Evolutionary conservation across 2,329 filamentous ascomycete species (phyloP).

Genomic region (Zasmidium angulare): DNA sequence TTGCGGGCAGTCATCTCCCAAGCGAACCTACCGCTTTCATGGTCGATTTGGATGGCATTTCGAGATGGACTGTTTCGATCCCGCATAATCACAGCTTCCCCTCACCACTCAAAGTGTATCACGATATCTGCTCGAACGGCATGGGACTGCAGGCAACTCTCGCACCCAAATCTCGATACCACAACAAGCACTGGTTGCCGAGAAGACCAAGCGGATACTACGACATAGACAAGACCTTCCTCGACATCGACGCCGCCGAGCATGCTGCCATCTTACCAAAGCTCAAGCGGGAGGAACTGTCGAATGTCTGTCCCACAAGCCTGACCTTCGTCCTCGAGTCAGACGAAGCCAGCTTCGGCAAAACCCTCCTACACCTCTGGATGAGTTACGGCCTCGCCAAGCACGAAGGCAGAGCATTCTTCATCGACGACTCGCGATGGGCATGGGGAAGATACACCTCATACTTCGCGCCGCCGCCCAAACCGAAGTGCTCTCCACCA

Average conservation of each 20-base stretch:
- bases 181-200: conserved; percentile 43
- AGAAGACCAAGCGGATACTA: conserved; percentile 54
- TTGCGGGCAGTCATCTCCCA: conserved; percentile 65
- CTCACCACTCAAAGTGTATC: conserved; percentile 64
- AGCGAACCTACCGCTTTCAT: conserved; percentile 71
- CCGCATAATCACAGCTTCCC: conserved; percentile 68
- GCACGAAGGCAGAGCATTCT: conserved; percentile 73
- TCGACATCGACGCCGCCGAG: conserved; percentile 74
- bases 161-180: conserved; percentile 6
- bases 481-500: conserved; percentile 67
- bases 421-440: conserved; percentile 81
- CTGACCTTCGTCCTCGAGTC: conserved; percentile 78
- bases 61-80: conserved; percentile 80
- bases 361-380: conserved; percentile 76
- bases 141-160: conserved; percentile 44
- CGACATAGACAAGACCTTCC: conserved; percentile 64
- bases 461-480: conserved; percentile 69
- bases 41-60: conserved; percentile 63
- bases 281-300: conserved; percentile 9
- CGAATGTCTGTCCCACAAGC: conserved; percentile 64
- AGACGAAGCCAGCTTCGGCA: conserved; percentile 72
- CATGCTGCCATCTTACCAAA: conserved; percentile 57
- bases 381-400: conserved; percentile 77
- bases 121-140: conserved; percentile 63
- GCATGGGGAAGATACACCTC: conserved; percentile 73